Percentiles rank a stretch among this genome's conserved stretches.
phyloP scores from a whole-genome alignment of 2,329 filamentous ascomycete genomes.

The Neonectria coccinea region DNA sequence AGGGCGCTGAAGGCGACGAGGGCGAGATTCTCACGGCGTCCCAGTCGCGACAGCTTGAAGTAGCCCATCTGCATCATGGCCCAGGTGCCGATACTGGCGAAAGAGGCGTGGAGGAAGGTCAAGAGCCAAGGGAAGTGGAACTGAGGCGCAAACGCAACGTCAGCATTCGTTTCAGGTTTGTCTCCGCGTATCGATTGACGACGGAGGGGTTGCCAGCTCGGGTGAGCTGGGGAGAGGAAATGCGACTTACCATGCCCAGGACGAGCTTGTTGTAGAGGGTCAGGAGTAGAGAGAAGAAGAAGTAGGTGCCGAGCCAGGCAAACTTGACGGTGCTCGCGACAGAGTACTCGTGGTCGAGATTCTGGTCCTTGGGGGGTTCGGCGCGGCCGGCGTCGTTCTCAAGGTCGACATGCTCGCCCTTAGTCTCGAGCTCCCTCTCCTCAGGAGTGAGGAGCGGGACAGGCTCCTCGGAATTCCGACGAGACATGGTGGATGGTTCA shows the following conservation, averaged over 20 bases:
- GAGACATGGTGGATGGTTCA: constrained; percentile 50
- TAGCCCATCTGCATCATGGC: constrained; percentile 63
- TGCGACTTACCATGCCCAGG: constrained; percentile 59
- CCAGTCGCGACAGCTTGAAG: constrained; percentile 65
- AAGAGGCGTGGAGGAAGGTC: constrained; percentile 68
- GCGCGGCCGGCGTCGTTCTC: constrained; percentile 47
- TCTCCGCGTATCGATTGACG: constrained; percentile 4
- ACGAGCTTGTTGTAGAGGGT: constrained; percentile 72
- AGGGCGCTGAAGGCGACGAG: constrained; percentile 69
- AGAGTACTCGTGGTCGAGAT: constrained; percentile 59
- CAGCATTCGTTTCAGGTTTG: constrained; percentile 32
- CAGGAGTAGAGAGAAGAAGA: constrained; percentile 60
- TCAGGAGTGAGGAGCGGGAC: constrained; percentile 48
- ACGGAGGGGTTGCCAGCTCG: neutral
- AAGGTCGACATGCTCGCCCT: constrained; percentile 47
- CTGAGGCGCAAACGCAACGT: constrained; percentile 48
- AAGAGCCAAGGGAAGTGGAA: constrained; percentile 72
- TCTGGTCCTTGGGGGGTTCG: constrained; percentile 48
- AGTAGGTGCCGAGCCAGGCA: constrained; percentile 64
- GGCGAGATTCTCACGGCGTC: constrained; percentile 64
- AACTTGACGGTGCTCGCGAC: constrained; percentile 60
- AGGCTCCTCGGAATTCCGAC: constrained; percentile 48
- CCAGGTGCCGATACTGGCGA: constrained; percentile 67
- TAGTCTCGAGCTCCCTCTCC: constrained; percentile 47
- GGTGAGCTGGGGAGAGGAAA: neutral